These are phyloP conservation scores for Scedosporium minutisporum DNA, from an alignment of 2,329 filamentous ascomycete genomes.

Conservation along the genomic window DNA sequence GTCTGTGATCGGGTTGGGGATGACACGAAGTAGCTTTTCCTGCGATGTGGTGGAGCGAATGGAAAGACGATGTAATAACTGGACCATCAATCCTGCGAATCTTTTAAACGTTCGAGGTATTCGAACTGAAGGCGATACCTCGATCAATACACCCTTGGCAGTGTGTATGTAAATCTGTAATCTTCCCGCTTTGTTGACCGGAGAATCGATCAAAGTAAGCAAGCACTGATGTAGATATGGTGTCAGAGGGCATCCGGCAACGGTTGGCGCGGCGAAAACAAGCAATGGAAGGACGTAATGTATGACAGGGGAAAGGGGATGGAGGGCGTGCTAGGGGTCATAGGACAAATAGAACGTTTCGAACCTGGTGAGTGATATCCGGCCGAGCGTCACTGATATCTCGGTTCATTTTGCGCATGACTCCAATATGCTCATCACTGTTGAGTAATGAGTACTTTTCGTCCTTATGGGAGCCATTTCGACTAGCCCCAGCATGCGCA, in stretches of 20 bases:
- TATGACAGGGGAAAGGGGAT: background rate
- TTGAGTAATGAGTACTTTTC: slow-evolving; percentile 97
- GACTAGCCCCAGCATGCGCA: slow-evolving; percentile 59
- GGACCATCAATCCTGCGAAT: slow-evolving; percentile 97
- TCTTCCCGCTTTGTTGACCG: slow-evolving; percentile 95
- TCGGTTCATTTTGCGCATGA: slow-evolving; percentile 99
- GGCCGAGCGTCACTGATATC: slow-evolving; percentile 97
- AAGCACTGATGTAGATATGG: slow-evolving; percentile 59
- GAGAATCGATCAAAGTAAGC: slow-evolving; percentile 91
- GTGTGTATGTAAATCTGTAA: slow-evolving; percentile 99
- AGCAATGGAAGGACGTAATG: no score
- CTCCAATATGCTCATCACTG: slow-evolving; percentile 97
- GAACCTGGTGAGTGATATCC: slow-evolving; percentile 96
- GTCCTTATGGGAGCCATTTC: slow-evolving; percentile 59
- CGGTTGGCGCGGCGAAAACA: background rate
- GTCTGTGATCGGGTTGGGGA: slow-evolving; percentile 96
- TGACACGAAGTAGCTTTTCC: slow-evolving; percentile 94
- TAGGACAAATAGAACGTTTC: slow-evolving; percentile 16
- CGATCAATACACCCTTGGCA: slow-evolving; percentile 91
- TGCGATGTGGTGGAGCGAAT: slow-evolving; percentile 95
- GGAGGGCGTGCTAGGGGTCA: no score
- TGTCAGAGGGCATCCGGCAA: slow-evolving; percentile 11
- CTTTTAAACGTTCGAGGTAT: slow-evolving; percentile 98
- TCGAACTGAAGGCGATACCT: slow-evolving; percentile 94
- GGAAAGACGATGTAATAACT: slow-evolving; percentile 87